phyloP scores from a whole-genome alignment of 2,329 filamentous ascomycete species.

The Claviceps maximensis region DNA sequence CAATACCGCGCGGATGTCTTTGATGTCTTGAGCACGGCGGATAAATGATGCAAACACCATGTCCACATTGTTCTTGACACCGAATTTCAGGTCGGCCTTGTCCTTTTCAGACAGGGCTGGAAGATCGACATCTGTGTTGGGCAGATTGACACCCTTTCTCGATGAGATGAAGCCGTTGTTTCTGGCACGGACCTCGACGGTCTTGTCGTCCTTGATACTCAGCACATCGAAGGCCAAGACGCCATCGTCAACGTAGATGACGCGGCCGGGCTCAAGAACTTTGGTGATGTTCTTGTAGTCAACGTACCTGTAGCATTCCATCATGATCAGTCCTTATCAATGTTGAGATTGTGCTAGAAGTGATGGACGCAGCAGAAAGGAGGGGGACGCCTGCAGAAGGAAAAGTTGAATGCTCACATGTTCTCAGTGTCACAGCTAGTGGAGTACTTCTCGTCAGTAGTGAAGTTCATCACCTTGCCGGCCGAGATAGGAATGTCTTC shows the following conservation, averaged over 20 bases:
- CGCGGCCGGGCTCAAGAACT: constrained; percentile 80
- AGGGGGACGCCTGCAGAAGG: neutral
- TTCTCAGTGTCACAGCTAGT: constrained; percentile 75
- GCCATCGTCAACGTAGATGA: constrained; percentile 97
- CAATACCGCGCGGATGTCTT: constrained; percentile 79
- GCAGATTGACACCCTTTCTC: constrained; percentile 98
- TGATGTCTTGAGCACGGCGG: constrained; percentile 84
- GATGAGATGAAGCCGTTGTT: constrained; percentile 99
- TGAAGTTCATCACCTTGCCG: constrained; percentile 83
- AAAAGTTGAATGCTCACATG: constrained; percentile 52
- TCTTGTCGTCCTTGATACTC: constrained; percentile 78
- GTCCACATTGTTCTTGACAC: constrained; percentile 96
- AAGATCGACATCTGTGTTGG: constrained; percentile 96
- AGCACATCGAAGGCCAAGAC: constrained; percentile 94
- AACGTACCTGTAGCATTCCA: constrained; percentile 53
- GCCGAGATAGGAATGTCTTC: constrained; percentile 79
- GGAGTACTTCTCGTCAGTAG: constrained; percentile 88
- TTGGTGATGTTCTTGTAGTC: constrained; percentile 99
- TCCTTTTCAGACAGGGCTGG: constrained; percentile 97
- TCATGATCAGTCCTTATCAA: neutral
- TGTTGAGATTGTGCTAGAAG: neutral
- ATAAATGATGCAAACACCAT: constrained; percentile 99
- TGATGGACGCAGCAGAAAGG: neutral
- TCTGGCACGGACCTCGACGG: constrained; percentile 69
- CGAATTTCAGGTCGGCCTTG: constrained; percentile 83